Conservation (phyloP, 805 yeast species). For the Metschnikowia corniflorae region DNA sequence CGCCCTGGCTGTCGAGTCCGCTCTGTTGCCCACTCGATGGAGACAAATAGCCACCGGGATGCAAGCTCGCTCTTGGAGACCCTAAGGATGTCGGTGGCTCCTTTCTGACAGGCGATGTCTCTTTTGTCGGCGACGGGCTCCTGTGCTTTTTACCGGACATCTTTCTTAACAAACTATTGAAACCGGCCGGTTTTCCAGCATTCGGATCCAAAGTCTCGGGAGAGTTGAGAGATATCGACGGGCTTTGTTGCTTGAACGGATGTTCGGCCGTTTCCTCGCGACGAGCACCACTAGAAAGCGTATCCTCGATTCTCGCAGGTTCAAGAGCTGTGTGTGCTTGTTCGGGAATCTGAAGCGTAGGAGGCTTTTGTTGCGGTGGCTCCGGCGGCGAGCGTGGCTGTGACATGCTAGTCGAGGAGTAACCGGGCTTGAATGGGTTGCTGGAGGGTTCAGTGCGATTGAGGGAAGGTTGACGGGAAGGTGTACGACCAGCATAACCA, state of each 20-base stretch:
- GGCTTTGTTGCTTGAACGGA: constrained; percentile 27
- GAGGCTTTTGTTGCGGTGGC: constrained; percentile 9
- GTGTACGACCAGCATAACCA: background rate
- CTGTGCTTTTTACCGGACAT: constrained; percentile 33
- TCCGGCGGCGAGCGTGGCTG: constrained; percentile 9
- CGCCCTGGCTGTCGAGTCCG: background rate
- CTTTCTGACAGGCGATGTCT: constrained; percentile 3
- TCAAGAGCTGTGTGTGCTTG: constrained; percentile 37
- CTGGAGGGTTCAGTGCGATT: constrained; percentile 1
- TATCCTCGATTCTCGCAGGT: constrained; percentile 16
- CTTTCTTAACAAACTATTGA: constrained; percentile 36
- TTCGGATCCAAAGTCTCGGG: constrained; percentile 35
- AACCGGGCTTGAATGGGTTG: constrained; percentile 2
- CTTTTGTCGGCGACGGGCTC: constrained; percentile 15
- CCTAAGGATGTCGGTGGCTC: background rate
- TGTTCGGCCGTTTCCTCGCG: constrained; percentile 7
- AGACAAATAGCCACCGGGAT: background rate
- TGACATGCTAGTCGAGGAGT: background rate
- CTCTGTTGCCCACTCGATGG: constrained; percentile 8
- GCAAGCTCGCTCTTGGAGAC: constrained; percentile 1
- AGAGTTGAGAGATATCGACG: constrained; percentile 18
- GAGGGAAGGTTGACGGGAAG: constrained; percentile 3
- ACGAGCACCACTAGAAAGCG: constrained; percentile 13
- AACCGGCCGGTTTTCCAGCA: constrained; percentile 24
- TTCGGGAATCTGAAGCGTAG: constrained; percentile 26